Conservation (phyloP, 2,329 filamentous ascomycete species). For the Fusarium paranaense region DNA sequence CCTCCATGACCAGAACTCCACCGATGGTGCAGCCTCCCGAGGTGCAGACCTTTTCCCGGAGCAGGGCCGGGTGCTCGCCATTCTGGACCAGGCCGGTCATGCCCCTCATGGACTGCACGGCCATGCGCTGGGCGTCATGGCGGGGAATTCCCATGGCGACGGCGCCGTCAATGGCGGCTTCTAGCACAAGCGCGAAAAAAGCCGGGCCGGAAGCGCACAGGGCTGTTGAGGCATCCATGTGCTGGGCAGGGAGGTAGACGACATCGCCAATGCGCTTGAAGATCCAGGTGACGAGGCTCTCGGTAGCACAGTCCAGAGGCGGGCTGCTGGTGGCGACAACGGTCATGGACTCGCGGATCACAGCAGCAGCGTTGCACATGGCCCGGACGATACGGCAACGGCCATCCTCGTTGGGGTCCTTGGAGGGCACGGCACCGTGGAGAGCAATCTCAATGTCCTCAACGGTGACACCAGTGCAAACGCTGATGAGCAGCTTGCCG, state of each 20-base stretch:
- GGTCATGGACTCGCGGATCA: slow-evolving; percentile 85
- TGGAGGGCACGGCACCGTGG: slow-evolving; percentile 65
- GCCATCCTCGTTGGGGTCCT: slow-evolving; percentile 58
- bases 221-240: slow-evolving; percentile 80
- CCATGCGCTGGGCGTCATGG: slow-evolving; percentile 80
- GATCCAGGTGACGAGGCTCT: slow-evolving; percentile 77
- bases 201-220: slow-evolving; percentile 81
- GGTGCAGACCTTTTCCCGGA: slow-evolving; percentile 81
- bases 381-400: slow-evolving; percentile 77
- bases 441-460: slow-evolving; percentile 75
- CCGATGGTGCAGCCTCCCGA: slow-evolving; percentile 84
- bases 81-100: slow-evolving; percentile 75
- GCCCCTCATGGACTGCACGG: slow-evolving; percentile 82
- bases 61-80: slow-evolving; percentile 79
- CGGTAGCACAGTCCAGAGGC: slow-evolving; percentile 64
- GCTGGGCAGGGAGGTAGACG: slow-evolving; percentile 71
- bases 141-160: slow-evolving; percentile 83
- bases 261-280: slow-evolving; percentile 81
- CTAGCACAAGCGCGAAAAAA: slow-evolving; percentile 80
- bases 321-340: slow-evolving; percentile 75
- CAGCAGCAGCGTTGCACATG: slow-evolving; percentile 86
- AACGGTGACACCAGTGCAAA: slow-evolving; percentile 81
- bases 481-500: slow-evolving; percentile 85
- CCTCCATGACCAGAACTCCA: slow-evolving; percentile 79
- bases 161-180: slow-evolving; percentile 80